Base-by-base conservation (phyloP, 345 rosid genomes). In the Populus pruinosa region DNA sequence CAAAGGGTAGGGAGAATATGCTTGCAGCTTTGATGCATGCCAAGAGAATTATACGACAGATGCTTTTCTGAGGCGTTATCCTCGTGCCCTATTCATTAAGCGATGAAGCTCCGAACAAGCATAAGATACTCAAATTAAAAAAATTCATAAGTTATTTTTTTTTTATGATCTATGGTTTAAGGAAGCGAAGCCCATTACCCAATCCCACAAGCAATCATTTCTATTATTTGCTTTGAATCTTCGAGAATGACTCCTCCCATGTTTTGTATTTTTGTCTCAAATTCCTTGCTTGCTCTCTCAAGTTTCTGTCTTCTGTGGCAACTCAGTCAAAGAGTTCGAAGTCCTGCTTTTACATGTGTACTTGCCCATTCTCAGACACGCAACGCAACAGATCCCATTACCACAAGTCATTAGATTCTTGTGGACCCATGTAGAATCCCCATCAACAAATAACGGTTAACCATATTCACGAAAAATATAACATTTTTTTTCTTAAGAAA, bases 391-490 rank as follows among this genome's bases (percentile, higher is more conserved):
- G 44, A 75, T 44, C 79, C 82, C 79, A 49, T 71, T 7, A 71
- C 92, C 92, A 89, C 92, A 85, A 70, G 74, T 56, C 21, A 20
- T 1, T 38, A 80, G 90, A 89, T 87, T 85, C 90, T 79, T 35
- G 70, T 86, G 86, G 89, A 63, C 83, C 88, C 85, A 72, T 4
- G 36, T 35, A 59, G 87, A 77, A 68, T 81, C 87, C 87, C 78
- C 78, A 69, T 78, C 83, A 77, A 38, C 53, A 23, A 75, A 25
- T 78, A 78, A 79, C 79, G 43, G 86, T 84, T 82, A 62, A 61
- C 75, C 79, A 71, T 8, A 21, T 31, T 20, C 39, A 33, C 67
- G 68, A 79, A 76, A 36, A 74, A 39, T 20, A n/a, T 27, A 29
- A 14, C 14, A 44, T 44, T 44, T 39, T 41, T 9, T 41, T 41